Percentiles rank a stretch among this genome's conserved stretches.
Evolutionary conservation across 768 basidiomycete species (phyloP).

Genomic region (Suillus clintonianus): DNA sequence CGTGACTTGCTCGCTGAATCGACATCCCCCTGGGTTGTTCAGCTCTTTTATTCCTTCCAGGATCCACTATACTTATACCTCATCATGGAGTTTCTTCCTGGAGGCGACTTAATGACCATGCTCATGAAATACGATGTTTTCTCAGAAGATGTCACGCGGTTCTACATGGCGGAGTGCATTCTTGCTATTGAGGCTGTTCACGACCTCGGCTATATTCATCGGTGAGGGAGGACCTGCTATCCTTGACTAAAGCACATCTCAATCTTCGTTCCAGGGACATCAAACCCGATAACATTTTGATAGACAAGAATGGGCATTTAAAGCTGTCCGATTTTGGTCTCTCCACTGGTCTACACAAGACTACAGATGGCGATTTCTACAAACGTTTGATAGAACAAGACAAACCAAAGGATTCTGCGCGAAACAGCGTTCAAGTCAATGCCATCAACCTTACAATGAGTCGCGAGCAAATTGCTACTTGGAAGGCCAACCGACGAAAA

Average conservation of each 20-base stretch:
- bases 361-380: constrained; percentile 92
- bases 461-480: constrained; percentile 95
- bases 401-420: constrained; percentile 60
- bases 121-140: constrained; percentile 99
- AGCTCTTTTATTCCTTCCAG: constrained; percentile 98
- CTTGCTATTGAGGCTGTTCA: constrained; percentile 98
- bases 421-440: constrained; percentile 98
- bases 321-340: constrained; percentile 98
- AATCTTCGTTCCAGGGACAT: constrained; percentile 69
- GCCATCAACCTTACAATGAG: constrained; percentile 97
- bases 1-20: constrained; percentile 96
- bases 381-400: constrained; percentile 85
- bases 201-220: constrained; percentile 97
- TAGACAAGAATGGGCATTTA: constrained; percentile 95
- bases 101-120: constrained; percentile 99
- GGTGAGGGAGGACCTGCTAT: constrained; percentile 50
- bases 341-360: constrained; percentile 96
- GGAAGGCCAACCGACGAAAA: constrained; percentile 98
- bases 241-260: not conserved
- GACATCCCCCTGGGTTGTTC: constrained; percentile 96
- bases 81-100: constrained; percentile 91
- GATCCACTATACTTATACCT: constrained; percentile 94
- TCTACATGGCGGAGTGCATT: constrained; percentile 99
- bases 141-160: constrained; percentile 96
- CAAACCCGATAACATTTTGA: constrained; percentile 98